phyloP scores from a whole-genome alignment of 192 early-diverging fungal species.

The Irineochytrium annulatum region DNA sequence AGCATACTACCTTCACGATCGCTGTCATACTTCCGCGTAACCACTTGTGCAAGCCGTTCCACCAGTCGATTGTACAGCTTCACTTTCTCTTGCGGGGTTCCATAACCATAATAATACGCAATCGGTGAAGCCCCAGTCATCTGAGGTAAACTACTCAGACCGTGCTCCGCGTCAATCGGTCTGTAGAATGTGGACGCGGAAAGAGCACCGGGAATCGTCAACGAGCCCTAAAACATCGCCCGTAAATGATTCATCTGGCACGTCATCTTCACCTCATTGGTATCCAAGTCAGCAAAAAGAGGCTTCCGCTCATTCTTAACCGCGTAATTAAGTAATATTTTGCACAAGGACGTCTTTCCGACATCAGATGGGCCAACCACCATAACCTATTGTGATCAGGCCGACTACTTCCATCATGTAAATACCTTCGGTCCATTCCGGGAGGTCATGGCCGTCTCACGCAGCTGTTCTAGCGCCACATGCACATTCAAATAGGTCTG shows the following conservation, averaged over 20 bases:
- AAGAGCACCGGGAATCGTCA: conserved; percentile 82
- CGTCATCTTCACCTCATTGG: conserved; percentile 57
- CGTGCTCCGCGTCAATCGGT: conserved; percentile 81
- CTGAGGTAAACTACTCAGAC: conserved; percentile 67
- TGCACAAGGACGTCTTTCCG: conserved; percentile 85
- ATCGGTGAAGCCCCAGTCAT: conserved; percentile 71
- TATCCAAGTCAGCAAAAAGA: conserved; percentile 83
- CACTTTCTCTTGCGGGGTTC: conserved; percentile 68
- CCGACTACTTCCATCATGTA: background rate
- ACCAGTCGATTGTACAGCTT: conserved; percentile 75
- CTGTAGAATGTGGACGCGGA: conserved; percentile 71
- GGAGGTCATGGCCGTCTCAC: conserved; percentile 43
- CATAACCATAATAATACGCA: conserved; percentile 87
- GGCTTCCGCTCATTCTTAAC: conserved; percentile 68
- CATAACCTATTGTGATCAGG: conserved; percentile 50
- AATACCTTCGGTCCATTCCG: conserved; percentile 31
- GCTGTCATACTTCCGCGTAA: conserved; percentile 57
- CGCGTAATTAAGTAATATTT: conserved; percentile 85
- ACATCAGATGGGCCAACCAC: conserved; percentile 88
- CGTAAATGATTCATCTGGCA: background rate
- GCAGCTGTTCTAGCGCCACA: conserved; percentile 75
- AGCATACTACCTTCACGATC: conserved; percentile 48
- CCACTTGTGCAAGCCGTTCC: conserved; percentile 54
- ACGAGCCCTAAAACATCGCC: conserved; percentile 51
- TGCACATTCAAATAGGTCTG: conserved; percentile 82